Conservation (phyloP, 2,329 filamentous ascomycete species). For the Akanthomyces muscarius region DNA sequence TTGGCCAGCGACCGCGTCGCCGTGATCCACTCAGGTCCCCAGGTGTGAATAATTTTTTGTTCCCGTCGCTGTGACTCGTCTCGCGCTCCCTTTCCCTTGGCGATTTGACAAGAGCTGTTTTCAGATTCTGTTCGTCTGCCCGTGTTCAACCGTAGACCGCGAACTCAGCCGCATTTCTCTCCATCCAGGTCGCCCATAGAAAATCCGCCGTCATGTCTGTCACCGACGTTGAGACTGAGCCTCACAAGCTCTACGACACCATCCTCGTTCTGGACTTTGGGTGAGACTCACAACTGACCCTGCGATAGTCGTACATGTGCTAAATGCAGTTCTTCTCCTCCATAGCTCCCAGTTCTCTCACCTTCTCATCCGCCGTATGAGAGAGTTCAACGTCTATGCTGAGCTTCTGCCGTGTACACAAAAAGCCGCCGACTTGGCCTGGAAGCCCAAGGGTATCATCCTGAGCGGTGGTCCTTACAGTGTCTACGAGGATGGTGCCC, state of each 20-base stretch:
- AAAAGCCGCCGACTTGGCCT: slow-evolving; percentile 71
- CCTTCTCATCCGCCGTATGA: slow-evolving; percentile 69
- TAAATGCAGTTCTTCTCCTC: neutral
- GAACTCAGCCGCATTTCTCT: neutral
- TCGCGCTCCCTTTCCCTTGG: neutral
- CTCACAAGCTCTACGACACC: slow-evolving; percentile 35
- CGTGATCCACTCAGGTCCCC: neutral
- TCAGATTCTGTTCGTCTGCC: slow-evolving; percentile 2
- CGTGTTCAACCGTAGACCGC: neutral
- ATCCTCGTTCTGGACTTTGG: slow-evolving; percentile 70
- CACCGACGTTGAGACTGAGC: slow-evolving; percentile 9
- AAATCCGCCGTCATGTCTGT: slow-evolving; percentile 2
- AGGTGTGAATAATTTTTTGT: slow-evolving; percentile 2
- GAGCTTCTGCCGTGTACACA: slow-evolving; percentile 87
- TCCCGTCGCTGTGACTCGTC: neutral
- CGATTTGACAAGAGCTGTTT: slow-evolving; percentile 1
- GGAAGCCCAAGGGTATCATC: slow-evolving; percentile 80
- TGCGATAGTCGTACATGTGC: neutral
- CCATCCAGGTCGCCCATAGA: neutral
- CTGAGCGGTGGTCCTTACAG: slow-evolving; percentile 53
- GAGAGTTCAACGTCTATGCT: slow-evolving; percentile 76
- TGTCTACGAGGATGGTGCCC: slow-evolving; percentile 76
- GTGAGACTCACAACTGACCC: slow-evolving; percentile 26
- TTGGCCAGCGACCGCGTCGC: neutral
- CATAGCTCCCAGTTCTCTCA: slow-evolving; percentile 61